These are phyloP conservation scores for Euphorbia tirucalli DNA, from an alignment of 345 rosid genomes.

Conservation along the genomic window DNA sequence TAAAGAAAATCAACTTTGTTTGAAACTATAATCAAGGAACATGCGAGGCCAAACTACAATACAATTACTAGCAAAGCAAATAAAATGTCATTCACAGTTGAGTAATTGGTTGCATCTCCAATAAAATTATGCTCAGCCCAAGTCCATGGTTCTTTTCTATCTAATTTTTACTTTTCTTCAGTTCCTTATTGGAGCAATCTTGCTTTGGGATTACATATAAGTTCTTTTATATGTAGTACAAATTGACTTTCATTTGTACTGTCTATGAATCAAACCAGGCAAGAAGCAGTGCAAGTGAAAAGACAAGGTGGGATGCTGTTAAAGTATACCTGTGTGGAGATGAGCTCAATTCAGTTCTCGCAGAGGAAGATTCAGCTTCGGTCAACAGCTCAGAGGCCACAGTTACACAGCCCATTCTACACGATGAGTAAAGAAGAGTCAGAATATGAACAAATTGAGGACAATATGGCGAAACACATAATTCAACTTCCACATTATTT, in stretches of 20 bases:
- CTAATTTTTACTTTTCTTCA: not conserved
- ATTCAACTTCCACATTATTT: constrained; percentile 49
- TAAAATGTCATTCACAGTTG: too few species aligned
- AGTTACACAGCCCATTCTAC: constrained; percentile 35
- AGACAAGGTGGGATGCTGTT: constrained; percentile 62
- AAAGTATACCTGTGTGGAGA: constrained; percentile 75
- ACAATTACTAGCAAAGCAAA: too few species aligned
- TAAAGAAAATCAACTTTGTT: too few species aligned
- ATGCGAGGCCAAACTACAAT: too few species aligned
- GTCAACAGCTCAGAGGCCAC: constrained; percentile 55
- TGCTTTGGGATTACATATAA: constrained; percentile 5
- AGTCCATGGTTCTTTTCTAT: not conserved
- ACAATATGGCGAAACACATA: constrained; percentile 30
- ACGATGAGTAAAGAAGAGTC: constrained; percentile 26
- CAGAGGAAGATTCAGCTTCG: constrained; percentile 76
- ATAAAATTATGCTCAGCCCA: constrained; percentile 11
- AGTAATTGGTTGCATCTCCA: too few species aligned
- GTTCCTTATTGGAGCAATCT: constrained; percentile 7
- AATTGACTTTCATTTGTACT: not conserved
- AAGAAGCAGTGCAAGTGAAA: constrained; percentile 45
- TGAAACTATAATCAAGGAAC: too few species aligned
- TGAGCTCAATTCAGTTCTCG: constrained; percentile 68
- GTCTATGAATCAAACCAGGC: constrained; percentile 38
- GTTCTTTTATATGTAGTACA: not conserved
- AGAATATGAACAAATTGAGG: constrained; percentile 32